Conservation (phyloP, 805 yeast genomes). For the Hanseniaspora pseudoguilliermondii region DNA sequence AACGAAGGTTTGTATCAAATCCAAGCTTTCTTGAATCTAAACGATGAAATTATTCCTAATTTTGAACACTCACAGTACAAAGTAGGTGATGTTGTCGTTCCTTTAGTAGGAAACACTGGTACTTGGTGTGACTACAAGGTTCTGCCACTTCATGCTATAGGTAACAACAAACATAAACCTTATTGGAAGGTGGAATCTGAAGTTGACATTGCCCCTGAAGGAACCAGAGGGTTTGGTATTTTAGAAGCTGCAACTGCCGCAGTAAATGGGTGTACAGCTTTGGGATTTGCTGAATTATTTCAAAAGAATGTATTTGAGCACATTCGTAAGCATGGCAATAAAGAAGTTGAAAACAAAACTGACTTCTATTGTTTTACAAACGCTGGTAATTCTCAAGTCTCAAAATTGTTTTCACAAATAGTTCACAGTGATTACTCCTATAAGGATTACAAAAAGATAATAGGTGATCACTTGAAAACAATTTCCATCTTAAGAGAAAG, state of each 20-base stretch:
- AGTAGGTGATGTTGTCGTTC: constrained; percentile 82
- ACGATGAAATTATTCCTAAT: constrained; percentile 32
- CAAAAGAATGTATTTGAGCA: constrained; percentile 25
- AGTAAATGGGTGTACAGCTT: constrained; percentile 90
- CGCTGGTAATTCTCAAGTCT: constrained; percentile 94
- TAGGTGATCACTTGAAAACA: constrained; percentile 45
- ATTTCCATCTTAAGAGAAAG: constrained; percentile 82
- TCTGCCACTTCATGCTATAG: background rate
- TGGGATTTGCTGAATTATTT: constrained; percentile 58
- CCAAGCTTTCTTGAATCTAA: background rate
- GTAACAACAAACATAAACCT: background rate
- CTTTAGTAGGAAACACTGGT: constrained; percentile 65
- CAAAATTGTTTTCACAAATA: constrained; percentile 79
- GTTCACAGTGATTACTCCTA: constrained; percentile 38
- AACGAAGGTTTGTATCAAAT: constrained; percentile 88
- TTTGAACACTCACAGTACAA: constrained; percentile 37
- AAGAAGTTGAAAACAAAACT: constrained; percentile 19
- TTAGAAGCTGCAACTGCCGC: constrained; percentile 75
- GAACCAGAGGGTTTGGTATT: constrained; percentile 40
- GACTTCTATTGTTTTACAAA: constrained; percentile 85
- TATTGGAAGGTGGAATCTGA: constrained; percentile 23
- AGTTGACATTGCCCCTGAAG: constrained; percentile 41
- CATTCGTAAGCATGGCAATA: constrained; percentile 20
- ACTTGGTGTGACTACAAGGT: constrained; percentile 74
- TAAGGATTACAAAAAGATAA: constrained; percentile 29